A percentile compares a stretch with the other conserved stretches of the same genome.
These are phyloP conservation scores for Exserohilum rostratum DNA, from an alignment of 2,329 filamentous ascomycete species.

Conservation along the genomic window DNA sequence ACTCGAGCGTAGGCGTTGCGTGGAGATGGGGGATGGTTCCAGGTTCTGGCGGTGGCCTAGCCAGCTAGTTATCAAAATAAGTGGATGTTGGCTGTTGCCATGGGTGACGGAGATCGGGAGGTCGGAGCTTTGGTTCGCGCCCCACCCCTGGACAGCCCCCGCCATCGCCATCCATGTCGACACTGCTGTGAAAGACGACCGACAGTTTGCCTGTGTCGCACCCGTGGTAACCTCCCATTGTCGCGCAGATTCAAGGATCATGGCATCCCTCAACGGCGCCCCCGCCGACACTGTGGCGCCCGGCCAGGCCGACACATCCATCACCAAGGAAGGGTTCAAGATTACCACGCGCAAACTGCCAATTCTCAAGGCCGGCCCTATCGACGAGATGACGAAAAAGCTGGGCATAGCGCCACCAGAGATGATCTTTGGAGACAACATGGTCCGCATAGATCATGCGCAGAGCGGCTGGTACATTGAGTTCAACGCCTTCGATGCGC, in stretches of 20 bases:
- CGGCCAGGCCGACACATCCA: slow-evolving; percentile 42
- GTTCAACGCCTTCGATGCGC: slow-evolving; percentile 85
- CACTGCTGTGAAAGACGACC: background rate
- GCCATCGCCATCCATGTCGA: slow-evolving; percentile 12
- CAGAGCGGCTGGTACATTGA: slow-evolving; percentile 76
- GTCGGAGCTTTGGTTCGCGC: slow-evolving; percentile 8
- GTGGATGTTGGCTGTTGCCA: slow-evolving; percentile 16
- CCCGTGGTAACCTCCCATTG: background rate
- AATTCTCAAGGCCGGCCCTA: slow-evolving; percentile 89
- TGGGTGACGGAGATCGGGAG: slow-evolving; percentile 19
- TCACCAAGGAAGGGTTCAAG: slow-evolving; percentile 63
- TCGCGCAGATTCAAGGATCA: slow-evolving; percentile 5
- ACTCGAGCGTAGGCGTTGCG: slow-evolving; percentile 12
- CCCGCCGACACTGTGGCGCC: slow-evolving; percentile 43
- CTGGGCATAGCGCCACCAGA: slow-evolving; percentile 90
- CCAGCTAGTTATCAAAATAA: slow-evolving; percentile 22
- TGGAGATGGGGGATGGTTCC: slow-evolving; percentile 15
- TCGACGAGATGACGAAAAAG: slow-evolving; percentile 79
- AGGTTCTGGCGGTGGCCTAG: slow-evolving; percentile 5
- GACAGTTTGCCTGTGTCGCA: background rate
- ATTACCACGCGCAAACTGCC: slow-evolving; percentile 88
- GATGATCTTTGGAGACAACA: slow-evolving; percentile 99
- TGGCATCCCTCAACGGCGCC: slow-evolving; percentile 41
- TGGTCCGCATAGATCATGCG: slow-evolving; percentile 75
- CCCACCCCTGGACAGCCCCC: slow-evolving; percentile 6